A percentile compares a stretch with the other conserved stretches of the same genome.
These are phyloP conservation scores for Leccinellum rugosiceps DNA, from an alignment of 768 basidiomycete species.

Conservation along the genomic window DNA sequence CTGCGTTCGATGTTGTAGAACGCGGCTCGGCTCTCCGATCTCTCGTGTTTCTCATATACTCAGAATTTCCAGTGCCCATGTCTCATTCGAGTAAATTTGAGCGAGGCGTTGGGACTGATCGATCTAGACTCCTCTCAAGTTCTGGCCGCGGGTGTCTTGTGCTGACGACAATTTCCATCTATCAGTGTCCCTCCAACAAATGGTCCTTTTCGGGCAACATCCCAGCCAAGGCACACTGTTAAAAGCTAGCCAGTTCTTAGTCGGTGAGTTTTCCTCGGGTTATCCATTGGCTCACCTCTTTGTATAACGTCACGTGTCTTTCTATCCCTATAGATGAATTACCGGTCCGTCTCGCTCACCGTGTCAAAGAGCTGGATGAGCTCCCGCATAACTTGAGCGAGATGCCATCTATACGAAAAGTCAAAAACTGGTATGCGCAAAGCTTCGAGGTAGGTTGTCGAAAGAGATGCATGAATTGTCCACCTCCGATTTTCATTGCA, in stretches of 20 bases:
- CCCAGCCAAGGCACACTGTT: slow-evolving; percentile 91
- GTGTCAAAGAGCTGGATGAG: slow-evolving; percentile 93
- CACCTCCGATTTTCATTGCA: not conserved
- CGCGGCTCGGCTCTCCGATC: not conserved
- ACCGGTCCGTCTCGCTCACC: slow-evolving; percentile 90
- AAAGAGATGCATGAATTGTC: not conserved
- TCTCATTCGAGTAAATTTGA: not conserved
- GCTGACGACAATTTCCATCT: slow-evolving; percentile 5
- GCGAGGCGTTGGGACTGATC: not conserved
- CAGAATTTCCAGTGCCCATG: not conserved
- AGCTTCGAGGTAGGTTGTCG: slow-evolving; percentile 81
- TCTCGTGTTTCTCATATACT: not conserved
- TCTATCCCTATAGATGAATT: slow-evolving; percentile 65
- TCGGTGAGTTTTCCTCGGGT: slow-evolving; percentile 45
- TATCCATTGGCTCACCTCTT: not conserved
- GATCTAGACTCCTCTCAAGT: not conserved
- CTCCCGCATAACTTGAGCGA: slow-evolving; percentile 87
- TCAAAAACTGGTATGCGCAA: slow-evolving; percentile 99
- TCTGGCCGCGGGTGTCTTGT: not conserved
- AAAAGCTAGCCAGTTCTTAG: slow-evolving; percentile 87
- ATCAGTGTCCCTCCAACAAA: slow-evolving; percentile 93
- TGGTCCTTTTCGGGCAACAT: slow-evolving; percentile 97
- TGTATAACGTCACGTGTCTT: not conserved
- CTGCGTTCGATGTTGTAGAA: not conserved
- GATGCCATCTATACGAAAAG: slow-evolving; percentile 91